A percentile compares a stretch with the other conserved stretches of the same genome.
Conservation (phyloP, 1,284 basidiomycete species). For the Exobasidium rhododendri region DNA sequence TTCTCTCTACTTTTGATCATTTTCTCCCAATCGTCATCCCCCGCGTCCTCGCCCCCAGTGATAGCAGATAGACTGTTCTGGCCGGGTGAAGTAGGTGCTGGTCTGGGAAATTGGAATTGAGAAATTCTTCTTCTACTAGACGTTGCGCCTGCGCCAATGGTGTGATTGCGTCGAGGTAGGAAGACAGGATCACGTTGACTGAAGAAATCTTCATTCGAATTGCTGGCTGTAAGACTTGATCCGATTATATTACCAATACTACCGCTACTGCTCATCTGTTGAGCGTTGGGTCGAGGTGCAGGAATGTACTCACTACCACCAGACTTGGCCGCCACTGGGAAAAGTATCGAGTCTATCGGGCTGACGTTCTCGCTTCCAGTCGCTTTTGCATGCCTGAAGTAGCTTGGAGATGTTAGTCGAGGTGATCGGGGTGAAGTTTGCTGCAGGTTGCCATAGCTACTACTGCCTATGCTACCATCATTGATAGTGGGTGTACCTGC, state of each 20-base stretch:
- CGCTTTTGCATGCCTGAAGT: not conserved
- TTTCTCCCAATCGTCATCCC: constrained; percentile 46
- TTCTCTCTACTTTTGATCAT: constrained; percentile 29
- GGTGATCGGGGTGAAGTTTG: not conserved
- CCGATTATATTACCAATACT: not conserved
- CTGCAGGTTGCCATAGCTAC: not conserved
- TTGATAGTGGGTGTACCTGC: too few species aligned
- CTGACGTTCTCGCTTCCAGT: not conserved
- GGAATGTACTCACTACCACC: not conserved
- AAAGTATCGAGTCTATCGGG: not conserved
- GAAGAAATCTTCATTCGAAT: constrained; percentile 5
- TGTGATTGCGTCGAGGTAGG: constrained; percentile 15
- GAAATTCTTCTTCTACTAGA: not conserved
- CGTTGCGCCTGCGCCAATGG: constrained; percentile 10
- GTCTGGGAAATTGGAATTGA: constrained; percentile 4
- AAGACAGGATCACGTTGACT: not conserved
- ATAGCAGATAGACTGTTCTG: constrained; percentile 41
- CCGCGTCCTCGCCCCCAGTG: constrained; percentile 33
- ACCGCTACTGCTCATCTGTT: not conserved
- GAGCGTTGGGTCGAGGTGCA: not conserved
- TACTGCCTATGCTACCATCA: not conserved
- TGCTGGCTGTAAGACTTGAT: not conserved
- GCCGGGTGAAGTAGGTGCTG: constrained; percentile 5
- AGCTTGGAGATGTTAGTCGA: not conserved
- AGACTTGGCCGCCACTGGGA: not conserved